A percentile compares a stretch with the other conserved stretches of the same genome.
phyloP scores from a whole-genome alignment of 78 protist genomes.

The Bigelowiella natans region DNA sequence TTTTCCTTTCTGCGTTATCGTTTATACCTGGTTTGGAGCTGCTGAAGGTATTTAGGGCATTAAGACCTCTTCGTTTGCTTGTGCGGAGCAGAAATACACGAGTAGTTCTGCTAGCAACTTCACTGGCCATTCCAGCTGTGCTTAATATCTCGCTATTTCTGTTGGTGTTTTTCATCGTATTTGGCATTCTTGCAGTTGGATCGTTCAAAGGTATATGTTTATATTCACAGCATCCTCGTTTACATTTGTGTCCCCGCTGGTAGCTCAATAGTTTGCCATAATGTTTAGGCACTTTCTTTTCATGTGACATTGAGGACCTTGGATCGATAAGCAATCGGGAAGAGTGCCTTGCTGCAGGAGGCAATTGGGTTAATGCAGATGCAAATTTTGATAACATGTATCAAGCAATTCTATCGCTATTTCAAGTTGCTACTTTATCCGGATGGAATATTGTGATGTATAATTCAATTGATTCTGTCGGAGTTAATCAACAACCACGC shows the following conservation, averaged over 20 bases:
- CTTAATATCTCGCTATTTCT: neutral
- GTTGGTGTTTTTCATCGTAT: constrained; percentile 1
- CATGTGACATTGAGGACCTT: neutral
- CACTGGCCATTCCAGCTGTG: neutral
- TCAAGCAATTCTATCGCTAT: neutral
- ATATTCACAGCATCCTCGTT: too few species aligned
- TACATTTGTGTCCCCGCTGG: too few species aligned
- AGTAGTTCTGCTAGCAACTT: neutral
- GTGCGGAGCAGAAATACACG: neutral
- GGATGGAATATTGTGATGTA: neutral
- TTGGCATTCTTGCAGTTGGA: neutral
- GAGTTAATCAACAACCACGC: neutral
- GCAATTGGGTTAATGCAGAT: neutral
- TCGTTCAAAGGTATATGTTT: neutral
- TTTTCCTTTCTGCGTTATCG: neutral
- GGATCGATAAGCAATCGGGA: too few species aligned
- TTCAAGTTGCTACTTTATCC: neutral
- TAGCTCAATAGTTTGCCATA: too few species aligned
- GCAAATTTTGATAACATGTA: neutral
- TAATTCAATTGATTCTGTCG: neutral
- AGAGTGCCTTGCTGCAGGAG: too few species aligned
- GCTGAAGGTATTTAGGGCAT: neutral
- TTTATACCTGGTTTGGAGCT: neutral
- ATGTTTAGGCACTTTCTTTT: too few species aligned
- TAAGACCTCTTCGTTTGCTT: neutral